Evolutionary conservation across 805 yeast genomes (phyloP).

Genomic region (Metschnikowia gelsemii): DNA sequence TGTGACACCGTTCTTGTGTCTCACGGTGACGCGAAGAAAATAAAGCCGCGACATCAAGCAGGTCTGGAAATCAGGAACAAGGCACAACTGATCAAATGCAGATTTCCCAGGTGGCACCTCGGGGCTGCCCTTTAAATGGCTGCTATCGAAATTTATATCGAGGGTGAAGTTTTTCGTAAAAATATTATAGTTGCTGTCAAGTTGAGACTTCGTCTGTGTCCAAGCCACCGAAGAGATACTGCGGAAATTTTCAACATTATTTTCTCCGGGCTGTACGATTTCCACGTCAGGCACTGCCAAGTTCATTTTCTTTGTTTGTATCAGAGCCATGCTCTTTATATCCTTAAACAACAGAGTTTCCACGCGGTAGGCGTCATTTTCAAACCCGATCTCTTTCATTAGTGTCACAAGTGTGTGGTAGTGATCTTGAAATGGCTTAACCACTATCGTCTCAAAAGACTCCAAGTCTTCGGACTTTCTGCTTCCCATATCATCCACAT

Average conservation of each 20-base stretch:
- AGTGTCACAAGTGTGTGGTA: slow-evolving; percentile 27
- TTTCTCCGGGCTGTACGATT: slow-evolving; percentile 15
- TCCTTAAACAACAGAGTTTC: slow-evolving; percentile 39
- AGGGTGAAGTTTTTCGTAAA: slow-evolving; percentile 32
- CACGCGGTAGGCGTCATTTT: slow-evolving; percentile 30
- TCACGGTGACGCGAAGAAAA: slow-evolving; percentile 33
- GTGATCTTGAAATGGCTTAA: slow-evolving; percentile 31
- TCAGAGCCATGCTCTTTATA: slow-evolving; percentile 33
- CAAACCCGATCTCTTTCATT: slow-evolving; percentile 34
- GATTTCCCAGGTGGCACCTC: slow-evolving; percentile 9
- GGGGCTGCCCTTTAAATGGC: slow-evolving; percentile 30
- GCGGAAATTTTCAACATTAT: slow-evolving; percentile 23
- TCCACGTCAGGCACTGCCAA: slow-evolving; percentile 26
- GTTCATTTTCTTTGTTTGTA: slow-evolving; percentile 36
- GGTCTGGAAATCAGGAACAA: slow-evolving; percentile 42
- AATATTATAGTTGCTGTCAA: slow-evolving; percentile 20
- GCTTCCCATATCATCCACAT: slow-evolving; percentile 27
- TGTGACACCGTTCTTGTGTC: slow-evolving; percentile 30
- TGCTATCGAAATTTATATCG: slow-evolving; percentile 28
- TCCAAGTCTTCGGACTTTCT: slow-evolving; percentile 22
- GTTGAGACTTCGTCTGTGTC: slow-evolving; percentile 18
- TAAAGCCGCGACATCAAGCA: slow-evolving; percentile 38
- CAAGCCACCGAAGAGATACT: slow-evolving; percentile 31
- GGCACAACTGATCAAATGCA: slow-evolving; percentile 31
- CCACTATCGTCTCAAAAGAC: slow-evolving; percentile 35